Evolutionary conservation across 805 yeast genomes (phyloP), one percentile per base, ranked within the genome.

Genomic region (Suhomyces canberraensis): DNA sequence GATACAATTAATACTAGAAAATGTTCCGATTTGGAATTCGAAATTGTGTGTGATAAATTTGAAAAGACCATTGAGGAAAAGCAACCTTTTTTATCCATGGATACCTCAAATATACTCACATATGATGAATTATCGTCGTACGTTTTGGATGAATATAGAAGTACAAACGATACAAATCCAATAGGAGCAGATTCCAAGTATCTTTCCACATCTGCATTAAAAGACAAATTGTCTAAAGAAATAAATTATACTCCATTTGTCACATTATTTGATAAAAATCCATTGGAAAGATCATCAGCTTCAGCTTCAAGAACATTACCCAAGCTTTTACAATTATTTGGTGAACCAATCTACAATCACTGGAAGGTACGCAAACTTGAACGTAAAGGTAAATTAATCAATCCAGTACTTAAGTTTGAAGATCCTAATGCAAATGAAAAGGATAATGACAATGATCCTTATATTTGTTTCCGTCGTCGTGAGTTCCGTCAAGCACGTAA

Each of bases 401-500:
- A 78, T 47, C 95, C 97, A 3, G 60, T 72, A 11, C 68, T 93
- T 34, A 85, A 81, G 57, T 89, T 86, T 57, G 97, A 90, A 64
- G 90, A 86, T 48, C 86, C 86, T 16, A 65, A 58, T 45, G 72
- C 72, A 6, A 78, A 77, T 38, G 93, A 87, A 41, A 89, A 89
- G 53, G 97, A 90, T 52, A 67, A 68, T 39, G 97, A 90, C 52
- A 77, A 76, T 41, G 97, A 93, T 59, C 98, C 98, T 1, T 93
- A 93, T 60, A 83, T 88, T 27, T 88, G 97, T 66, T 93, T 93
- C 70, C 78, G 98, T 52, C 80, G 96, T 48, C 83, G 98, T 60
- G 98, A 90, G 54, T 83, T 88, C 46, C 79, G 98, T 47, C 97
- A 86, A 56, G 93, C 95, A 20, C 83, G 98, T 60, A 93, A 93